Base-by-base conservation (phyloP, 1,284 basidiomycete species). In the Puccinia triticina region DNA sequence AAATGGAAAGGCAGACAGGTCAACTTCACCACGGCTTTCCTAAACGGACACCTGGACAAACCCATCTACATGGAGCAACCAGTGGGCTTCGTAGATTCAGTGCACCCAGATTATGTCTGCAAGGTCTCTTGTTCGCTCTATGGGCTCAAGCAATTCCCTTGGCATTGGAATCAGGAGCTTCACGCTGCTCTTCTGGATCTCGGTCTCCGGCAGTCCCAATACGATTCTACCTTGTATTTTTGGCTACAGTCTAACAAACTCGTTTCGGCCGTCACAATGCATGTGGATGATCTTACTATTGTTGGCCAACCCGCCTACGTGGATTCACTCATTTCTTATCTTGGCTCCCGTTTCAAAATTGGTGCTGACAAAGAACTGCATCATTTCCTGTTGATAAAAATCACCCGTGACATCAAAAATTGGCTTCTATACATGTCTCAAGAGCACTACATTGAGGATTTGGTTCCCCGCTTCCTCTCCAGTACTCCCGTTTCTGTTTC, bases 21-120 rank as follows among this genome's bases (percentile, higher is more conserved):
- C 23, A 21, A 59, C 29, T 59, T 73, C 26, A 75, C 32, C 12
- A 50, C 37, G 7, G 71, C 71, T 12, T 73, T 73, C 29, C 71
- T 73, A 10, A 73, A 73, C 26, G 71, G 71, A 3, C 71, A 73
- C 48, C 71, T 73, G n/a, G 71, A 73, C 21, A 5, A 40, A 4
- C 4, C 34, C 5, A 32, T 73, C 26, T 73, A 73, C 43, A 73
- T 73, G 71, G 46, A 73, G 21, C 43, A 46, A 46, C 71, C 71
- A 50, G 37, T 40, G 21, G 48, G 72, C 16, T 48, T 53, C 43
- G 21, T 21, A 16, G 72, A 48, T 34, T 23, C 21, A 12, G 10
- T 8, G 7, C 46, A 74, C 26, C 50, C 48, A 8, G 57, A 64
- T n/a, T n/a, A n/a, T n/a, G n/a, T n/a, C n/a, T n/a, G n/a, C n/a